Base-by-base conservation (phyloP, 2,329 filamentous ascomycete genomes). In the Xylaria sp. region DNA sequence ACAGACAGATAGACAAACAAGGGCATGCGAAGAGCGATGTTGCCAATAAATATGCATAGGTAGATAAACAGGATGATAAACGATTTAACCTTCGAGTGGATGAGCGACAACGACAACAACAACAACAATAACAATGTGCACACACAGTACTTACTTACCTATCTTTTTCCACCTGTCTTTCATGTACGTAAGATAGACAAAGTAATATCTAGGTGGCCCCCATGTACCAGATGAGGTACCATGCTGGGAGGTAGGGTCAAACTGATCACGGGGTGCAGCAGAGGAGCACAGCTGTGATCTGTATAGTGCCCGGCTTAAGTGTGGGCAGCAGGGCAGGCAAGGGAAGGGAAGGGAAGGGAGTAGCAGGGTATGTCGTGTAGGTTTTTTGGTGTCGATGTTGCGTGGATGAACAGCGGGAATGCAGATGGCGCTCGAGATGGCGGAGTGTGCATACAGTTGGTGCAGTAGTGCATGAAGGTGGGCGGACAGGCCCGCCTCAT, bases 341-440 rank as follows among this genome's bases (percentile, higher is more conserved):
- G 46, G 46, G 20, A 9, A 3, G 20, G 20, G 9, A 28, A 48
- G 46, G 46, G 20, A 9, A 3, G 20, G 20, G 9, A 2, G 43
- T 12, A 20, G 36, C 12, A 43, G n/a, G 20, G 55, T 25, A 25
- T 7, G 41, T 46, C 15, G 41, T 46, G 41, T 46, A 20, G 13
- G n/a, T n/a, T n/a, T 46, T 18, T n/a, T 15, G 7, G 18, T 33
- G 31, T 55, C n/a, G 39, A 46, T 20, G 28, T 8, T 39, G 18
- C 15, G 39, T 61, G 33, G 60, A 52, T 49, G 28, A 46, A 56
- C 55, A 51, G 57, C 56, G 60, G 62, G 66, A 60, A 66, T 68
- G 66, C 43, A 65, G 62, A 57, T 46, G 56, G 61, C 31, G 49
- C 66, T 60, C 56, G 25, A 65, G 62, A 65, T 57, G 57, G 57